phyloP scores from a whole-genome alignment of 2,329 filamentous ascomycete genomes.

The Colletotrichum musicola region DNA sequence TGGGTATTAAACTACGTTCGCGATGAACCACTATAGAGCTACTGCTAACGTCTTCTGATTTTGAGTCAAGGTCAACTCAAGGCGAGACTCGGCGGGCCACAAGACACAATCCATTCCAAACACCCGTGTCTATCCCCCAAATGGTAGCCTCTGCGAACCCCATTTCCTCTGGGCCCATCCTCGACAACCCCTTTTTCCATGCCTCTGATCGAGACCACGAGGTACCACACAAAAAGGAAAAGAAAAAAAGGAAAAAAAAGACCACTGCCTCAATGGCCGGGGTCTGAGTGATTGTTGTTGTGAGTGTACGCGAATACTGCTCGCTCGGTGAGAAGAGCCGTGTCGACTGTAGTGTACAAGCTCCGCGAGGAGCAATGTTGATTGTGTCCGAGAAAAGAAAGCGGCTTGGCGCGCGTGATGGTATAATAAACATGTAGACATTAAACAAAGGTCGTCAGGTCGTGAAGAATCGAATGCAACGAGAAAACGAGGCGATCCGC shows the following conservation, averaged over 20 bases:
- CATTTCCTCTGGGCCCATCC: neutral
- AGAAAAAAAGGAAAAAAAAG: conserved; percentile 10
- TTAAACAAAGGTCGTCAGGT: conserved; percentile 42
- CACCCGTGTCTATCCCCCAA: neutral
- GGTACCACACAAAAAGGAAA: neutral
- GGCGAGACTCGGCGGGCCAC: conserved; percentile 8
- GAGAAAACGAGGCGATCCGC: conserved; percentile 18
- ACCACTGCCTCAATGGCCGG: neutral
- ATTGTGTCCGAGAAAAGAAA: conserved; percentile 38
- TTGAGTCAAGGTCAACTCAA: conserved; percentile 7
- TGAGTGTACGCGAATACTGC: conserved; percentile 11
- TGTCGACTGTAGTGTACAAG: conserved; percentile 27
- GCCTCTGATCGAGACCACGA: conserved; percentile 13
- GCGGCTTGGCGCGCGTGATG: conserved; percentile 38
- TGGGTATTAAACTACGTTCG: conserved; percentile 35
- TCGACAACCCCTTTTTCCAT: conserved; percentile 8
- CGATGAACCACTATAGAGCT: conserved; percentile 15
- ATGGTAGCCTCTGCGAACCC: conserved; percentile 1
- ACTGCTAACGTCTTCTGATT: conserved; percentile 18
- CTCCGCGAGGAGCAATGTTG: conserved; percentile 20
- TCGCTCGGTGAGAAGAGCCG: conserved; percentile 14
- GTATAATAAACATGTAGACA: conserved; percentile 41
- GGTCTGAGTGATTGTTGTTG: conserved; percentile 21
- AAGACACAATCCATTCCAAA: conserved; percentile 1
- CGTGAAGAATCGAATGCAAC: conserved; percentile 41